Evolutionary conservation across 139 green algal genomes (phyloP).

Genomic region (Nannochloris sp.): DNA sequence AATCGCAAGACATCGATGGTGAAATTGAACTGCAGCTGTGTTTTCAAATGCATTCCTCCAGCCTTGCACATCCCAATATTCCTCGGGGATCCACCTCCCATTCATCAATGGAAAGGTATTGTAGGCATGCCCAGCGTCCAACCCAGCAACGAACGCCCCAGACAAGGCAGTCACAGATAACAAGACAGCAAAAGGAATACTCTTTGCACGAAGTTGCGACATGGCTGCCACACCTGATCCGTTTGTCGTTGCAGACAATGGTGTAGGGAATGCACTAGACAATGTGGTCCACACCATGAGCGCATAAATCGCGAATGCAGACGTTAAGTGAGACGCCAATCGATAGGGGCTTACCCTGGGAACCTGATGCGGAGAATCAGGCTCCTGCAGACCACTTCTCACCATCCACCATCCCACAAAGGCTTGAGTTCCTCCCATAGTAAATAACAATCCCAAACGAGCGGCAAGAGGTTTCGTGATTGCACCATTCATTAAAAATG

Average conservation of each 20-base stretch:
- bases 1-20: conserved; percentile 73
- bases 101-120: conserved; percentile 98
- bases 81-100: conserved; percentile 70
- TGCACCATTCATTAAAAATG: conserved; percentile 63
- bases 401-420: conserved; percentile 99
- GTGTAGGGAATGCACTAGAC: conserved; percentile 43
- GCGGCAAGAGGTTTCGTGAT: conserved; percentile 62
- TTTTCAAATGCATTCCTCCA: conserved; percentile 89
- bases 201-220: conserved; percentile 21
- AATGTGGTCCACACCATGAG: conserved; percentile 89
- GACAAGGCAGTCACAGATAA: conserved; percentile 84
- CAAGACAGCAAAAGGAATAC: conserved; percentile 68
- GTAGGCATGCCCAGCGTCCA: conserved; percentile 88
- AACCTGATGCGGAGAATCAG: conserved; percentile 45
- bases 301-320: conserved; percentile 90
- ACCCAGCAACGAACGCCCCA: conserved; percentile 75
- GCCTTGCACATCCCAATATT: conserved; percentile 65
- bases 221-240: conserved; percentile 21
- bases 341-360: conserved; percentile 92
- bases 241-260: conserved; percentile 5
- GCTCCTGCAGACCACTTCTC: conserved; percentile 39
- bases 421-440: conserved; percentile 81
- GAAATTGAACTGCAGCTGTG: conserved; percentile 89
- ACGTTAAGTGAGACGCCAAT: conserved; percentile 89
- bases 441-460: conserved; percentile 75